Percentiles rank a stretch among this genome's conserved stretches.
phyloP scores from a whole-genome alignment of 2,329 filamentous ascomycete species.

The Stenocarpella maydis region DNA sequence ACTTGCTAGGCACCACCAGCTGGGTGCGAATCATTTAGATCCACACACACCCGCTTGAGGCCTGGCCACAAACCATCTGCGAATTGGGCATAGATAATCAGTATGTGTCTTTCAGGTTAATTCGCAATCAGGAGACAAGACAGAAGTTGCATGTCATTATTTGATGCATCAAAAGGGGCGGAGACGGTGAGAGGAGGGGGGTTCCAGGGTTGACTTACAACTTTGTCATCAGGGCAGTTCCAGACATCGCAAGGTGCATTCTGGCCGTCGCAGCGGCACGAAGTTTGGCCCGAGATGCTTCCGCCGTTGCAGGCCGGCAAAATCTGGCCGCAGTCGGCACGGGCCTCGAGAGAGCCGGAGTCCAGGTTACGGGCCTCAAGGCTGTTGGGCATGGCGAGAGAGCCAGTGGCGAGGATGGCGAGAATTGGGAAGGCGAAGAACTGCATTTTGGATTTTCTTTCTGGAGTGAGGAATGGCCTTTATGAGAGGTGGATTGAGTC shows the following conservation, averaged over 20 bases:
- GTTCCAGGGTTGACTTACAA: neutral
- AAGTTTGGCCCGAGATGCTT: conserved; percentile 37
- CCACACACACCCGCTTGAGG: neutral
- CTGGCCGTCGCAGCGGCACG: conserved; percentile 40
- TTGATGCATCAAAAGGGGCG: rapidly evolving
- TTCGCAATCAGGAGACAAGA: too few species aligned
- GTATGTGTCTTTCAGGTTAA: neutral
- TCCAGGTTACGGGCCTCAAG: neutral
- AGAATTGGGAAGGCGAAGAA: conserved; percentile 2
- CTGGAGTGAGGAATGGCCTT: neutral
- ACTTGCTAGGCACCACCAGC: too few species aligned
- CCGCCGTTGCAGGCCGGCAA: conserved; percentile 39
- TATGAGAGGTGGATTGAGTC: neutral
- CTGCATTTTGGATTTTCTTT: neutral
- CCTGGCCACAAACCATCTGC: conserved; percentile 14
- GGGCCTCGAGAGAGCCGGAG: neutral
- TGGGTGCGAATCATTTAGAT: neutral
- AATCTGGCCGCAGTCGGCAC: conserved; percentile 34
- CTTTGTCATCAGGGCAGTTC: neutral
- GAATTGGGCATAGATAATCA: neutral
- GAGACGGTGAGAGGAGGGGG: neutral
- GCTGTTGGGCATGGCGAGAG: conserved; percentile 8
- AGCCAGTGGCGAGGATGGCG: neutral
- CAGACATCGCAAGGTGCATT: neutral
- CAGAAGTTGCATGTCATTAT: neutral